Base-by-base conservation (phyloP, 2,329 filamentous ascomycete species). In the Arthrobotrys sinensis region DNA sequence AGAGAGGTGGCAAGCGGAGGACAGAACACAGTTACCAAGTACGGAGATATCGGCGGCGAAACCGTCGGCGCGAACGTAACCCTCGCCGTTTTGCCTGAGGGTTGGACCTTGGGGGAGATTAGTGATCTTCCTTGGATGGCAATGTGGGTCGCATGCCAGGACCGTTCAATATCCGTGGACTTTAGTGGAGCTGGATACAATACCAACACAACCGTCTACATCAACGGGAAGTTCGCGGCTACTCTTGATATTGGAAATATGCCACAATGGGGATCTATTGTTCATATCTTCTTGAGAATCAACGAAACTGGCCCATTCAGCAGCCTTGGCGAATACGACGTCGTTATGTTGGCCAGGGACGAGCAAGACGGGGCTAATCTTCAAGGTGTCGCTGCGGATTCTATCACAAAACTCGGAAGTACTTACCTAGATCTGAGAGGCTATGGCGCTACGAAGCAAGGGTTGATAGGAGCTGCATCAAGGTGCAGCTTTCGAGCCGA, bases 51-150 rank as follows among this genome's bases (percentile, higher is more conserved):
- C 7, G 45, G 45, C 7, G 45, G 24, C 45, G 16, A 21, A 11
- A 48, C 16, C 7, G 19, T 48, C 1, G 45, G 45, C 5, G 45
- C 45, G 4, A 48, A 48, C 19, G 45, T 48, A 24, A 48, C 45
- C 5, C 45, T 48, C 45, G 45, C 45, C 11, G 19, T 48, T 24
- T 24, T 48, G 12, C 45, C 45, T n/a, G 45, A 48, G 19, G 45
- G 45, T 48, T 48, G 45, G 45, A 48, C 45, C 7, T 24, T 48
- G 8, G 45, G 45, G 11, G 19, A 48, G 7, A 24, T 1, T 24
- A 48, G 45, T n/a, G 45, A 48, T 24, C 45, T 48, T 10, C 45
- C 45, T 48, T 48, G 45, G 45, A 48, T 48, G 45, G 45, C 45
- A 10, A 48, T 48, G 45, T 48, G 45, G 45, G 45, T 48, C 7